Evolutionary conservation across 2,329 filamentous ascomycete species (phyloP).

Genomic region (Dactylonectria macrodidyma): DNA sequence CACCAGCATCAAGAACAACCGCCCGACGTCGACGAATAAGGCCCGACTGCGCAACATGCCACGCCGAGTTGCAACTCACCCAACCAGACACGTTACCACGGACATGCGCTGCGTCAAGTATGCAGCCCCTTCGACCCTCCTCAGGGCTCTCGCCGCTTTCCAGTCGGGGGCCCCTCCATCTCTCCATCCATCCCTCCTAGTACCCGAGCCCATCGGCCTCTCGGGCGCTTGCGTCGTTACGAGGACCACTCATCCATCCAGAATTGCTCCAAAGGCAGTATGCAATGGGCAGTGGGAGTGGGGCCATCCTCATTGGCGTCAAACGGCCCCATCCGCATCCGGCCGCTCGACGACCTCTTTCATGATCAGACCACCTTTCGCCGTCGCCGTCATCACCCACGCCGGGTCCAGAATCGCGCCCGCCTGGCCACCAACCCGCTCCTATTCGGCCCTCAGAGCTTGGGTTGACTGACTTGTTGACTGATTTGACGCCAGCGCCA

Average conservation of each 20-base stretch:
- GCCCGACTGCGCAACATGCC: conserved; percentile 30
- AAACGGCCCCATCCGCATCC: conserved; percentile 19
- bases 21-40: conserved; percentile 17
- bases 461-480: conserved; percentile 21
- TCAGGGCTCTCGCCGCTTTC: too few species aligned
- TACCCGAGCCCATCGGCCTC: neutral
- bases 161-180: neutral
- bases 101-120: conserved; percentile 25
- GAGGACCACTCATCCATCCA: conserved; percentile 19
- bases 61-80: conserved; percentile 21
- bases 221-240: conserved; percentile 7
- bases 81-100: conserved; percentile 39
- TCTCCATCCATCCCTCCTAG: too few species aligned
- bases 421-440: conserved; percentile 10
- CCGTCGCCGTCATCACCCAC: conserved; percentile 31
- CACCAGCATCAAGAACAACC: conserved; percentile 4
- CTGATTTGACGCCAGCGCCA: conserved; percentile 10
- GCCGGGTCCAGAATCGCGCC: conserved; percentile 1
- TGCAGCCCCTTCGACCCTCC: conserved; percentile 22
- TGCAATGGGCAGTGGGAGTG: conserved; percentile 24
- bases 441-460: conserved; percentile 26
- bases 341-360: conserved; percentile 24
- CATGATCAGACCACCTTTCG: conserved; percentile 39
- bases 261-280: neutral
- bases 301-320: conserved; percentile 22